phyloP scores from a whole-genome alignment of 1,284 basidiomycete genomes.

The Tetrapyrgos nigripes region DNA sequence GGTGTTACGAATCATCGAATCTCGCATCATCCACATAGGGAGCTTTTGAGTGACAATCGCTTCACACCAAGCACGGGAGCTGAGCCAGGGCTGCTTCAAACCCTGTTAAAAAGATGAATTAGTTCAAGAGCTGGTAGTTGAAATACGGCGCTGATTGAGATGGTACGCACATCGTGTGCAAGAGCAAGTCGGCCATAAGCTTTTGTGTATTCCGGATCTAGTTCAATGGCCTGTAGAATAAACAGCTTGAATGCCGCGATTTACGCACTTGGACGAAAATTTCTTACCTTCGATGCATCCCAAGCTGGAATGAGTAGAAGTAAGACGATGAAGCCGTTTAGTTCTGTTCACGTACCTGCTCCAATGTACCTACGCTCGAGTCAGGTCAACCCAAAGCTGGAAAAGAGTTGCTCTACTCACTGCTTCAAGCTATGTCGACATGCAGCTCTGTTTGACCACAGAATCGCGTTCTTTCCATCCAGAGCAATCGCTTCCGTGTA shows the following conservation, averaged over 20 bases:
- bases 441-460: constrained; percentile 27
- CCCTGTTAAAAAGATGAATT: not conserved
- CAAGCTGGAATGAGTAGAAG: too few relatives aligned
- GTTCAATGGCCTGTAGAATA: constrained; percentile 10
- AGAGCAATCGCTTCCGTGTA: constrained; percentile 24
- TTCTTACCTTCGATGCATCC: constrained; percentile 17
- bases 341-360: too few relatives aligned
- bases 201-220: constrained; percentile 21
- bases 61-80: constrained; percentile 26
- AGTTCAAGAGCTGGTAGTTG: too few relatives aligned
- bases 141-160: not conserved
- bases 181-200: constrained; percentile 19
- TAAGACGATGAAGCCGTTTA: too few relatives aligned
- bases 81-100: not conserved
- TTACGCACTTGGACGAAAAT: not conserved
- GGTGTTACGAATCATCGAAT: too few relatives aligned
- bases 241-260: not conserved
- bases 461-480: constrained; percentile 18
- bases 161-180: constrained; percentile 18
- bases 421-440: constrained; percentile 20
- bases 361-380: constrained; percentile 14
- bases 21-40: too few relatives aligned
- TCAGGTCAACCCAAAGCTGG: not conserved
- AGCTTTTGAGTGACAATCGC: too few relatives aligned
- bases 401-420: constrained; percentile 7